These are phyloP conservation scores for Fagopyrum tataricum DNA, from an alignment of 148 eudicot genomes.

Conservation along the genomic window DNA sequence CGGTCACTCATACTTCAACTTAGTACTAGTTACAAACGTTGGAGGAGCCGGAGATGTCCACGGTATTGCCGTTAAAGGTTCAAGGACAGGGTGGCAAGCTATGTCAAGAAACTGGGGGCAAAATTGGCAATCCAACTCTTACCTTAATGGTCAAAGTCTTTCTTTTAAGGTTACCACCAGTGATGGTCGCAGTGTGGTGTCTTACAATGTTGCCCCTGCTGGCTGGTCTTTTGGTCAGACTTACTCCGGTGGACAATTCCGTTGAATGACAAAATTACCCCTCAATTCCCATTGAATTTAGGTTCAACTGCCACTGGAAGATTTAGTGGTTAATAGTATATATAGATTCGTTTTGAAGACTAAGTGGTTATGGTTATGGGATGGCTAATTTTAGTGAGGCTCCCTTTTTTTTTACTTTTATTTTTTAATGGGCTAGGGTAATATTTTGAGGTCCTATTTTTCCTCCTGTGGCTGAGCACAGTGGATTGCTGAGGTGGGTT, in stretches of 20 bases:
- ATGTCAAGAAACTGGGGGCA: conserved; percentile 91
- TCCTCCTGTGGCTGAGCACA: background rate
- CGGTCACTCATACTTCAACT: conserved; percentile 78
- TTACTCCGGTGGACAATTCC: conserved; percentile 41
- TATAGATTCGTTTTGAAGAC: background rate
- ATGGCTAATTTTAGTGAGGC: background rate
- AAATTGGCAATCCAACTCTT: conserved; percentile 67
- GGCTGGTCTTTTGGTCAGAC: conserved; percentile 65
- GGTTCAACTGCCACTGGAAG: background rate
- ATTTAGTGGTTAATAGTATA: background rate
- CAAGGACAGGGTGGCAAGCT: conserved; percentile 47
- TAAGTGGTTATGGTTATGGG: background rate
- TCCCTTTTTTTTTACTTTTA: background rate
- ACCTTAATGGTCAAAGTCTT: conserved; percentile 62
- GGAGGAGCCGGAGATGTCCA: conserved; percentile 77
- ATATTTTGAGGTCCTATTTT: conserved; percentile 10
- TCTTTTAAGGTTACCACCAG: conserved; percentile 64
- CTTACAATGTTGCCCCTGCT: conserved; percentile 52
- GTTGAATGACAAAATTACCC: conserved; percentile 15
- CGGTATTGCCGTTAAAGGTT: conserved; percentile 53
- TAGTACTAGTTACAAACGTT: conserved; percentile 64
- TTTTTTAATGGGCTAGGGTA: background rate
- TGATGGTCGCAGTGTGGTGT: conserved; percentile 43
- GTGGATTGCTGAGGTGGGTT: conserved; percentile 1
- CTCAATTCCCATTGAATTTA: background rate